These are phyloP conservation scores for Phyllosticta citriasiana DNA, from an alignment of 2,329 filamentous ascomycete species.

Conservation along the genomic window DNA sequence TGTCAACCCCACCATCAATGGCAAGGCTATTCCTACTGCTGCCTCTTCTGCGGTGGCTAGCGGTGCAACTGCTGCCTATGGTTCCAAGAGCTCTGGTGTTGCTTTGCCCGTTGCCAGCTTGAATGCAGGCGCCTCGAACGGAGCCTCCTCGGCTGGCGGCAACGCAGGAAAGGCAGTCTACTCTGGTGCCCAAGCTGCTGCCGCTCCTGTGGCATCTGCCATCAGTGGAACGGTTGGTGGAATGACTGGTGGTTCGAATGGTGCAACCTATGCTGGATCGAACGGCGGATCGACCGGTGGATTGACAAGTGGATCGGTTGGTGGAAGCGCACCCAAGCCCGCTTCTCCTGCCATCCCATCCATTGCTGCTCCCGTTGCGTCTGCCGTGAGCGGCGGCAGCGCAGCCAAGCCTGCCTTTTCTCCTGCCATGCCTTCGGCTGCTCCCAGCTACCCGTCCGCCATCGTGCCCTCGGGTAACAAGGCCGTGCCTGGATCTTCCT, in stretches of 20 bases:
- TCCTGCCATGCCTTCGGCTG: not conserved
- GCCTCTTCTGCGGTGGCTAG: slow-evolving; percentile 7
- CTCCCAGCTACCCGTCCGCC: slow-evolving; percentile 1
- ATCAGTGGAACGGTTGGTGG: not conserved
- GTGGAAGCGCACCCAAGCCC: not conserved
- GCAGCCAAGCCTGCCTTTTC: not conserved
- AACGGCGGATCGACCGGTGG: too few species aligned
- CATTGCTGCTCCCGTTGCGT: not conserved
- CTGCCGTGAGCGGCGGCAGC: not conserved
- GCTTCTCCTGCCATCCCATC: not conserved
- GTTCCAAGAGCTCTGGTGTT: slow-evolving; percentile 9
- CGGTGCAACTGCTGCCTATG: slow-evolving; percentile 5
- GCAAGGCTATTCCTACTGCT: slow-evolving; percentile 14
- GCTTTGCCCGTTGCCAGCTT: slow-evolving; percentile 3
- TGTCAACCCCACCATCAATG: not conserved
- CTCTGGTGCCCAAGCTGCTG: not conserved
- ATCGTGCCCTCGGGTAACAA: slow-evolving; percentile 4
- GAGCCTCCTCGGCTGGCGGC: not conserved
- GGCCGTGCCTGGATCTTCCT: slow-evolving; percentile 5
- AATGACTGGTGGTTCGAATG: not conserved
- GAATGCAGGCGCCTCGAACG: too few species aligned
- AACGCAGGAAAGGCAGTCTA: slow-evolving; percentile 1
- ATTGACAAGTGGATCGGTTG: not conserved
- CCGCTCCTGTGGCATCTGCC: not conserved
- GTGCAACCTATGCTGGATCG: not conserved